phyloP scores from a whole-genome alignment of 495 filamentous ascomycete species.

The Penicillium salamii region DNA sequence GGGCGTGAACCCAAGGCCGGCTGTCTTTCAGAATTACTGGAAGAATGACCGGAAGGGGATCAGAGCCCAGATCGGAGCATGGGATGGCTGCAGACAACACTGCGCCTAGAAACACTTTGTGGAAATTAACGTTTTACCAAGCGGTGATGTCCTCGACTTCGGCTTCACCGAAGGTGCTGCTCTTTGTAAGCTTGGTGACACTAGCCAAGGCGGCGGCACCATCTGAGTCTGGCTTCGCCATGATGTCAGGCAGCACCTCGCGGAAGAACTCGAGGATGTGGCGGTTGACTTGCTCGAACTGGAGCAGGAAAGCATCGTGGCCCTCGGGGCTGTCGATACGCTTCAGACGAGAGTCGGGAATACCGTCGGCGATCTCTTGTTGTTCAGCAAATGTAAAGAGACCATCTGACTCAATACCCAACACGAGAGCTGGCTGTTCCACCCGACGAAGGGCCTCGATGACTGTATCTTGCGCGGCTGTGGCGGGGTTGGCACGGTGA shows the following conservation, averaged over 20 bases:
- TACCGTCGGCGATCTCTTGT: constrained; percentile 80
- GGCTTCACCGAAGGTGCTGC: constrained; percentile 86
- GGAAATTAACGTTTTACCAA: constrained; percentile 57
- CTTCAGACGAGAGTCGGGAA: constrained; percentile 72
- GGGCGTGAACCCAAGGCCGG: background rate
- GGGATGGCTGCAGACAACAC: constrained; percentile 33
- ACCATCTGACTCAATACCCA: constrained; percentile 92
- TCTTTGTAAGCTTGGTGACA: constrained; percentile 60
- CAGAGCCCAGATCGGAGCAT: constrained; percentile 22
- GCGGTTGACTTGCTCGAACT: constrained; percentile 94
- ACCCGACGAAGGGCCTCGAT: constrained; percentile 74
- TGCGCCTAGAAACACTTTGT: constrained; percentile 15
- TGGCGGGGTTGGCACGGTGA: constrained; percentile 48
- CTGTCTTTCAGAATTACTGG: background rate
- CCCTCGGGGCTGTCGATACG: constrained; percentile 92
- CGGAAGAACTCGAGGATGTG: constrained; percentile 83
- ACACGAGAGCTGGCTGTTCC: constrained; percentile 80
- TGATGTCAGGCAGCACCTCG: constrained; percentile 81
- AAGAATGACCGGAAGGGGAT: constrained; percentile 12
- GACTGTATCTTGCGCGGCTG: constrained; percentile 51
- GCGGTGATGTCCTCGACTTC: constrained; percentile 97
- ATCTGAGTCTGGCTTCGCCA: constrained; percentile 56
- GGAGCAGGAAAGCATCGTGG: constrained; percentile 92
- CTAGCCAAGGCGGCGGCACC: constrained; percentile 35
- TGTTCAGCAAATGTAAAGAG: constrained; percentile 97